phyloP scores from a whole-genome alignment of 2,329 filamentous ascomycete genomes.

The Aspergillus sp. region DNA sequence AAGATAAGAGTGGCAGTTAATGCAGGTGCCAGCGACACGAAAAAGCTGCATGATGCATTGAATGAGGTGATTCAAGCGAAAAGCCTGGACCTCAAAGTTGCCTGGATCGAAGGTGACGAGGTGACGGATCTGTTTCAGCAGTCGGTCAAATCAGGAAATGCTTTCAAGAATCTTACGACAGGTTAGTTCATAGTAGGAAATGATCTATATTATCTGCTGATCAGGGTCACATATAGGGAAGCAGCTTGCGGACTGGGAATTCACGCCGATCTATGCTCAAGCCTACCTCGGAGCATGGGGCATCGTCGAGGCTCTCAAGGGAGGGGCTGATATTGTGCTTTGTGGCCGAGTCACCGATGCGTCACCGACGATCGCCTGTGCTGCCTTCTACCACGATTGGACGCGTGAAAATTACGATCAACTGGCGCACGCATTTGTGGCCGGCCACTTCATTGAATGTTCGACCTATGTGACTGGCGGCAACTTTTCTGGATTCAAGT shows the following conservation, averaged over 20 bases:
- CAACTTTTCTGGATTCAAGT: conserved; percentile 34
- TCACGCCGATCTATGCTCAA: not conserved
- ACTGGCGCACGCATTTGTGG: conserved; percentile 33
- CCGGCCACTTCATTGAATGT: conserved; percentile 36
- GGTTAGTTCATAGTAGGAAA: not conserved
- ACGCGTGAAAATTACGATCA: conserved; percentile 28
- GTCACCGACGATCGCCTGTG: conserved; percentile 35
- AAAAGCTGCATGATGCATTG: conserved; percentile 25
- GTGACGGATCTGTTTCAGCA: conserved; percentile 37
- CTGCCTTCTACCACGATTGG: conserved; percentile 41
- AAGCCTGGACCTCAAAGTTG: conserved; percentile 39
- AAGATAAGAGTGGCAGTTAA: conserved; percentile 48
- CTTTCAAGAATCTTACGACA: conserved; percentile 26
- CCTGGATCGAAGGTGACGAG: conserved; percentile 47
- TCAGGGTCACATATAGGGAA: not conserved
- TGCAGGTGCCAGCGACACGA: conserved; percentile 46
- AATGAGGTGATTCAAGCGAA: conserved; percentile 35
- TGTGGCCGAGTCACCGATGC: conserved; percentile 48
- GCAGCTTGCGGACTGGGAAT: not conserved
- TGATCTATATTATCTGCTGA: not conserved
- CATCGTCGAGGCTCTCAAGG: conserved; percentile 39
- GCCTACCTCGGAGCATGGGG: conserved; percentile 21
- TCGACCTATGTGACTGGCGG: conserved; percentile 31
- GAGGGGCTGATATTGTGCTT: conserved; percentile 49
- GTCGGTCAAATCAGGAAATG: conserved; percentile 31